These are phyloP conservation scores for Penicillium cataractarum DNA, from an alignment of 495 filamentous ascomycete genomes.

Conservation along the genomic window DNA sequence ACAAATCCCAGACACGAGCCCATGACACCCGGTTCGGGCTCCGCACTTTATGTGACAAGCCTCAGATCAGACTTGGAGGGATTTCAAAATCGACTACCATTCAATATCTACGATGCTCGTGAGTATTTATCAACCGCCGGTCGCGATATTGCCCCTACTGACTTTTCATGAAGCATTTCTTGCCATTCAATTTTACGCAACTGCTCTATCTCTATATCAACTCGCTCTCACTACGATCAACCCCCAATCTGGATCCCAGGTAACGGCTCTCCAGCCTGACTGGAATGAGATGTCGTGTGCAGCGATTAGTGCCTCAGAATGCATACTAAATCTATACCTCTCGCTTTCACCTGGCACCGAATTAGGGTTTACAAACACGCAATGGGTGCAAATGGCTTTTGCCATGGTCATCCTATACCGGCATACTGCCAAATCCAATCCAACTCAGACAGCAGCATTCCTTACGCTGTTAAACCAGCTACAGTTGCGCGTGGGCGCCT, in stretches of 20 bases:
- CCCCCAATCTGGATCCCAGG: not conserved
- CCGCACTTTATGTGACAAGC: slow-evolving; percentile 26
- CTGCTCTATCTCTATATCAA: slow-evolving; percentile 29
- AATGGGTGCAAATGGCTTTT: slow-evolving; percentile 34
- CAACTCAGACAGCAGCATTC: slow-evolving; percentile 8
- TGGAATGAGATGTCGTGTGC: slow-evolving; percentile 14
- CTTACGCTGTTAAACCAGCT: slow-evolving; percentile 16
- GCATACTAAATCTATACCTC: slow-evolving; percentile 20
- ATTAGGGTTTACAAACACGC: slow-evolving; percentile 27
- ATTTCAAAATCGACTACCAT: slow-evolving; percentile 21
- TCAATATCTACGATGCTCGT: slow-evolving; percentile 23
- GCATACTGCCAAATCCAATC: slow-evolving; percentile 9
- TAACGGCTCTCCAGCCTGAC: not conserved
- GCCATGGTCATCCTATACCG: slow-evolving; percentile 24
- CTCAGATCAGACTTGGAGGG: slow-evolving; percentile 27
- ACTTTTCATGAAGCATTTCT: slow-evolving; percentile 18
- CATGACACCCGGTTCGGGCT: slow-evolving; percentile 19
- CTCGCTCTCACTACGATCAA: slow-evolving; percentile 16
- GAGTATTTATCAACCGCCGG: not conserved
- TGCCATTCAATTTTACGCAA: slow-evolving; percentile 28
- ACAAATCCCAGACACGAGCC: slow-evolving; percentile 17
- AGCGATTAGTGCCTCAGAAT: slow-evolving; percentile 16
- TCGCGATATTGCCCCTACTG: not conserved
- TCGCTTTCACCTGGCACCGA: slow-evolving; percentile 21
- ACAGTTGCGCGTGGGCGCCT: slow-evolving; percentile 14